Percentiles rank a stretch among this genome's conserved stretches.
phyloP scores from a whole-genome alignment of 306 rosid species.

The Casuarina equisetifolia region DNA sequence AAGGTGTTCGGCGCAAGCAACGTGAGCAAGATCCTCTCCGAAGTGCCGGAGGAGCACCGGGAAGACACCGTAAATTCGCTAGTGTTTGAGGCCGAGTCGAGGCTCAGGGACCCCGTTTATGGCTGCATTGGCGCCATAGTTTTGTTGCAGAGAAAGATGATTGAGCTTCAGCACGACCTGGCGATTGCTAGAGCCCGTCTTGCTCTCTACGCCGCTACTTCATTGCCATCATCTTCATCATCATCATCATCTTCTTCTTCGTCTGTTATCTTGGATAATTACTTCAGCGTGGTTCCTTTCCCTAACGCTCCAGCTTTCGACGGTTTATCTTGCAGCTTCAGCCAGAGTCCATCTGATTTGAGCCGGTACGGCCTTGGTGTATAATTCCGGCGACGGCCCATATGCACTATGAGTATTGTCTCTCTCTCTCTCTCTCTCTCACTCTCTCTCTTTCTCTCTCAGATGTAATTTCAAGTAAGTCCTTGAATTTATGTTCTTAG shows the following conservation, averaged over 20 bases:
- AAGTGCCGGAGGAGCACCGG: conserved; percentile 78
- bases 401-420: conserved; percentile 38
- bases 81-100: conserved; percentile 80
- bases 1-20: conserved; percentile 97
- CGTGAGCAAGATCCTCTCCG: conserved; percentile 81
- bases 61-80: conserved; percentile 85
- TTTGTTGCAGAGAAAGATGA: conserved; percentile 64
- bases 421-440: conserved; percentile 5
- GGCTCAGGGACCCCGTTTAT: conserved; percentile 86
- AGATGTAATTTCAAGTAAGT: conserved; percentile 13
- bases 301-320: conserved; percentile 43
- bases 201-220: conserved; percentile 44
- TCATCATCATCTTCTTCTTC: conserved; percentile 13
- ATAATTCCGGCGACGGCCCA: conserved; percentile 62
- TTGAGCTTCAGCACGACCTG: conserved; percentile 72
- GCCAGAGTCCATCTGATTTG: conserved; percentile 40
- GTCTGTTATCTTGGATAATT: conserved; percentile 26
- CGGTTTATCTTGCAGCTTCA: conserved; percentile 49
- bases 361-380: conserved; percentile 39
- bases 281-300: conserved; percentile 39
- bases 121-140: conserved; percentile 96
- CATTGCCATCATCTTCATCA: not conserved
- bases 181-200: conserved; percentile 88
- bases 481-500: conserved; percentile 1
- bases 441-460: conserved; percentile 15